Conservation (phyloP, 768 basidiomycete genomes). For the Kwoniella heveanensis region DNA sequence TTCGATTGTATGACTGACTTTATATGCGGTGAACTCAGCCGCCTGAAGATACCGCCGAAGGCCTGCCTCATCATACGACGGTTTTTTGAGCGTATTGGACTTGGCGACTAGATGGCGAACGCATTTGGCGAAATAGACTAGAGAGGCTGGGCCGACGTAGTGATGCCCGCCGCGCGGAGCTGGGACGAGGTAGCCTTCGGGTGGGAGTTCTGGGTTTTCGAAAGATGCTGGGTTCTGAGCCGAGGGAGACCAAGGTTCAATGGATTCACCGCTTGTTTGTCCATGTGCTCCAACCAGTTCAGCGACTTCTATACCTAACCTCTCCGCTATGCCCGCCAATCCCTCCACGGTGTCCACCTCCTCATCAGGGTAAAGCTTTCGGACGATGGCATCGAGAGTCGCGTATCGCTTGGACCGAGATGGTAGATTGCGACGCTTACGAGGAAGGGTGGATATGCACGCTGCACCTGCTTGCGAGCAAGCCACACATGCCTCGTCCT, state of each 20-base stretch:
- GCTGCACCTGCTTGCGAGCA: not conserved
- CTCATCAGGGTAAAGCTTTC: constrained; percentile 5
- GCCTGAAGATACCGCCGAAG: constrained; percentile 4
- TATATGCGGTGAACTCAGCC: constrained; percentile 3
- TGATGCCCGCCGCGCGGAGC: constrained; percentile 3
- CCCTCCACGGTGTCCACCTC: not conserved
- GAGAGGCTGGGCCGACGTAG: constrained; percentile 4
- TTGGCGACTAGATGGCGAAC: constrained; percentile 3
- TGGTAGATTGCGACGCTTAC: not conserved
- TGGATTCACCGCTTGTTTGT: not conserved
- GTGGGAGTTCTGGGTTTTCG: not conserved
- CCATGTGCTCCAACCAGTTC: no score
- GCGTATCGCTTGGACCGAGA: not conserved
- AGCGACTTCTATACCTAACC: not conserved
- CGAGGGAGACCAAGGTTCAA: not conserved
- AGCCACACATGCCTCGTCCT: not conserved
- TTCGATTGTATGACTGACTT: constrained; percentile 10
- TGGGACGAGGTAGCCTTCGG: constrained; percentile 4
- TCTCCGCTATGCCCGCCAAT: not conserved
- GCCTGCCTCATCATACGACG: not conserved
- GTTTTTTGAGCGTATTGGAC: constrained; percentile 2
- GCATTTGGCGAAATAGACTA: constrained; percentile 3
- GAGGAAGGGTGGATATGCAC: not conserved
- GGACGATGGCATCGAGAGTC: not conserved
- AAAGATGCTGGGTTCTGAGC: not conserved